Evolutionary conservation across 192 early-diverging fungal species (phyloP).

Genomic region (Kappamyces sp.): DNA sequence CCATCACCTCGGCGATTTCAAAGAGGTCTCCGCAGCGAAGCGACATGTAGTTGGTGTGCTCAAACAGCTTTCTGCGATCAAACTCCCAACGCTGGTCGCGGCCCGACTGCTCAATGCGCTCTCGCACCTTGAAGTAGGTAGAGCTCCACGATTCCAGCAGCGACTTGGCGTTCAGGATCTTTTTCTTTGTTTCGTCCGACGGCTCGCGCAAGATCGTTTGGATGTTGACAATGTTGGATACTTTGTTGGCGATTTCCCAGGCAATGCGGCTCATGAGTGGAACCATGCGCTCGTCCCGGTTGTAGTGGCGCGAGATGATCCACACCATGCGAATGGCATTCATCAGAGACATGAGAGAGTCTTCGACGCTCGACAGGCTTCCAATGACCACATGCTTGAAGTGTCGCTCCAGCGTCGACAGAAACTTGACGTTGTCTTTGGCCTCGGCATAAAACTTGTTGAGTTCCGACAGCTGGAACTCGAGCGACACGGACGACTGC

Average conservation of each 20-base stretch:
- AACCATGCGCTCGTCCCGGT: conserved; percentile 62
- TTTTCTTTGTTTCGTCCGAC: conserved; percentile 46
- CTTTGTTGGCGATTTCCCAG: conserved; percentile 58
- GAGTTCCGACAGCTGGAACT: conserved; percentile 51
- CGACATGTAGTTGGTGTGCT: conserved; percentile 63
- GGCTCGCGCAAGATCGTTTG: conserved; percentile 47
- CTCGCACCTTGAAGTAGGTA: conserved; percentile 57
- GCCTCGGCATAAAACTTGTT: conserved; percentile 58
- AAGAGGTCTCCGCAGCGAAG: conserved; percentile 52
- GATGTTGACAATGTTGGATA: conserved; percentile 51
- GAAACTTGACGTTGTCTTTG: conserved; percentile 63
- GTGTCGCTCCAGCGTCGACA: conserved; percentile 56
- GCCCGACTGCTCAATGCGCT: conserved; percentile 57
- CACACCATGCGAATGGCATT: conserved; percentile 64
- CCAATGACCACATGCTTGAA: conserved; percentile 58
- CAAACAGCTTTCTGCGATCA: conserved; percentile 60
- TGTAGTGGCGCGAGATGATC: conserved; percentile 64
- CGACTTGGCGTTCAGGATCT: conserved; percentile 51
- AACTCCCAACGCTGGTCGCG: conserved; percentile 65
- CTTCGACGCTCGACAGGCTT: conserved; percentile 45
- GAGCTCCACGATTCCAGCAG: conserved; percentile 54
- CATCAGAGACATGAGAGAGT: conserved; percentile 50
- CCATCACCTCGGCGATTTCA: conserved; percentile 61
- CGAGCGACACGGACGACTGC: conserved; percentile 41
- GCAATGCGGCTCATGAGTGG: conserved; percentile 57